Percentiles rank a stretch among this genome's conserved stretches.
Evolutionary conservation across 768 basidiomycete genomes (phyloP).

Genomic region (Daedalea quercina): DNA sequence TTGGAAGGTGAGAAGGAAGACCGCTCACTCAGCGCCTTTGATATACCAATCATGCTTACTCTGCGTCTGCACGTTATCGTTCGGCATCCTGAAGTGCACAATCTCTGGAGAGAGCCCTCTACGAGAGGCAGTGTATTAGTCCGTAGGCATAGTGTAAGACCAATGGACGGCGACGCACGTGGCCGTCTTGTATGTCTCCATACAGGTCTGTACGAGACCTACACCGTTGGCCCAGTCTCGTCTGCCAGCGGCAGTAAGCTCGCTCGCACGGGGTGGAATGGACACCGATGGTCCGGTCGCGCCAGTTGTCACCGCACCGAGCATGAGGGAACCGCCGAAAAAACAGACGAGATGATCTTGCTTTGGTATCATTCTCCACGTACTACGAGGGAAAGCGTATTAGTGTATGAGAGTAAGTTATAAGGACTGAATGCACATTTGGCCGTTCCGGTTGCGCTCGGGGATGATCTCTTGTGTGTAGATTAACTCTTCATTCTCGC

Average conservation of each 20-base stretch:
- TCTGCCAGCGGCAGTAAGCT: slow-evolving; percentile 53
- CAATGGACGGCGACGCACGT: slow-evolving; percentile 46
- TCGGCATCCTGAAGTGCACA: slow-evolving; percentile 70
- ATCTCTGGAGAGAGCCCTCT: slow-evolving; percentile 89
- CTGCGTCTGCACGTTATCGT: slow-evolving; percentile 42
- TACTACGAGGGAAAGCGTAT: slow-evolving; percentile 28
- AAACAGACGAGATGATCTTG: slow-evolving; percentile 98
- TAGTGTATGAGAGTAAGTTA: not conserved
- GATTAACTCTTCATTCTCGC: slow-evolving; percentile 47
- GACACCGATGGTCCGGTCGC: slow-evolving; percentile 47
- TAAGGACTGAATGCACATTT: slow-evolving; percentile 26
- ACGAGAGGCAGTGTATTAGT: not conserved
- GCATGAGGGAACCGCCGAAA: slow-evolving; percentile 85
- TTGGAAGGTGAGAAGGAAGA: not conserved
- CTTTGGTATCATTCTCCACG: slow-evolving; percentile 75
- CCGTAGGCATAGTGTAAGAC: not conserved
- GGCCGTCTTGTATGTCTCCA: slow-evolving; percentile 76
- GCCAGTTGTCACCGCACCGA: slow-evolving; percentile 74
- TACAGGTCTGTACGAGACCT: slow-evolving; percentile 82
- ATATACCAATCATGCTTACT: slow-evolving; percentile 73
- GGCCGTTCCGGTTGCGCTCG: slow-evolving; percentile 28
- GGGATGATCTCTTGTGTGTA: slow-evolving; percentile 84
- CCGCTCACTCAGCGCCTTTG: slow-evolving; percentile 62
- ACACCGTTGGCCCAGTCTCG: slow-evolving; percentile 81
- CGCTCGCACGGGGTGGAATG: slow-evolving; percentile 55